A percentile compares a stretch with the other conserved stretches of the same genome.
Conservation (phyloP, 192 early-diverging fungal genomes). For the Backusella luteola region DNA sequence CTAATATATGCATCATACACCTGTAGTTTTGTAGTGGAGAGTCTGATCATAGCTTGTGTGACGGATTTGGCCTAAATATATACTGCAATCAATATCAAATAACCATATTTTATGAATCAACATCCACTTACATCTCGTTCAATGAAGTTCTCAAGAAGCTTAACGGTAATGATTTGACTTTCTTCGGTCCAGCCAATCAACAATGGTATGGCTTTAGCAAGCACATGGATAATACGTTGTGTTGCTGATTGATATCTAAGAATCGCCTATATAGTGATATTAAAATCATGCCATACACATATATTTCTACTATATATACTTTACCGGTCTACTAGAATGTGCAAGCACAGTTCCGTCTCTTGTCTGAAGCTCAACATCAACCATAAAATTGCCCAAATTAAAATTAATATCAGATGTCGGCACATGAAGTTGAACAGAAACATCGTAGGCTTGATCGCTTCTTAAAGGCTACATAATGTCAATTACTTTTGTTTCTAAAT, state of each 20-base stretch:
- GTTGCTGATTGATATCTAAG: conserved; percentile 33
- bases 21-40: conserved; percentile 43
- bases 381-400: conserved; percentile 32
- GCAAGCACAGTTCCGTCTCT: conserved; percentile 1
- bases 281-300: not conserved
- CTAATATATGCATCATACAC: conserved; percentile 49
- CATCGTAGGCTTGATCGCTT: conserved; percentile 31
- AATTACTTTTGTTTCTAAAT: no score
- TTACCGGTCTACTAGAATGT: conserved; percentile 26
- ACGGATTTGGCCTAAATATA: conserved; percentile 32
- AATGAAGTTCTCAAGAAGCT: conserved; percentile 28
- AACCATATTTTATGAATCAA: not conserved
- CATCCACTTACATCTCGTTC: conserved; percentile 20
- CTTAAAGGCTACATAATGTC: conserved; percentile 23
- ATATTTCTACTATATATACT: not conserved
- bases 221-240: conserved; percentile 28
- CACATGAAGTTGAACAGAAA: conserved; percentile 28
- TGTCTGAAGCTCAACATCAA: conserved; percentile 17
- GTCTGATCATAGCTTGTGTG: conserved; percentile 41
- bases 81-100: not conserved
- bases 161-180: conserved; percentile 21
- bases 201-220: conserved; percentile 33
- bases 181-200: conserved; percentile 32
- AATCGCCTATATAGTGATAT: conserved; percentile 20
- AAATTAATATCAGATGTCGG: conserved; percentile 33